These are phyloP conservation scores for Leucocoprinus leucothites DNA, from an alignment of 768 basidiomycete species.

Conservation along the genomic window DNA sequence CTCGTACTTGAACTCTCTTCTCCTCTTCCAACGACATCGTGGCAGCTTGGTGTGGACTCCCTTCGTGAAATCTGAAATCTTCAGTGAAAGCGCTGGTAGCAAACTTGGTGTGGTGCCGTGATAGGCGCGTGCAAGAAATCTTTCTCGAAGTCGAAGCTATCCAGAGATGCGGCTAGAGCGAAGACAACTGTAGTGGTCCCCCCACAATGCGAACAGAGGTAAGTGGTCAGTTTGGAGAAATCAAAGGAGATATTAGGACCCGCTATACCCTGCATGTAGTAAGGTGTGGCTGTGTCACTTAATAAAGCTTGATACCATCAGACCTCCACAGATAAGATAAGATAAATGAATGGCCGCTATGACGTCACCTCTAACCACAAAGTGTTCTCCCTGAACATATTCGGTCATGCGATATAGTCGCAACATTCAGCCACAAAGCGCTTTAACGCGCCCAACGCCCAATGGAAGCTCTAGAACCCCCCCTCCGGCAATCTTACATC, in stretches of 20 bases:
- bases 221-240: no score
- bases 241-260: no score
- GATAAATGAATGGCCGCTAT: not conserved
- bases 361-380: not conserved
- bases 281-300: conserved; percentile 2
- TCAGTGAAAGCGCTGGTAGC: not conserved
- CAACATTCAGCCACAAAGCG: no score
- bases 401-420: no score
- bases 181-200: no score
- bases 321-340: not conserved
- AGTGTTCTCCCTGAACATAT: no score
- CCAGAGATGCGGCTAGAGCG: no score
- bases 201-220: no score
- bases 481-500: not conserved
- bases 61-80: not conserved
- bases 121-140: no score
- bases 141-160: no score
- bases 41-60: not conserved
- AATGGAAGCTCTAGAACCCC: not conserved
- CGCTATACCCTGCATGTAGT: no score
- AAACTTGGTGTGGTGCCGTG: not conserved
- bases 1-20: not conserved
- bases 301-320: not conserved
- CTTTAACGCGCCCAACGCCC: not conserved
- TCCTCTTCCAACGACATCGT: conserved; percentile 1